Percentiles rank a stretch among this genome's conserved stretches.
Evolutionary conservation across 2,329 filamentous ascomycete species (phyloP).

Genomic region (Paracoccidioides brasiliensis): DNA sequence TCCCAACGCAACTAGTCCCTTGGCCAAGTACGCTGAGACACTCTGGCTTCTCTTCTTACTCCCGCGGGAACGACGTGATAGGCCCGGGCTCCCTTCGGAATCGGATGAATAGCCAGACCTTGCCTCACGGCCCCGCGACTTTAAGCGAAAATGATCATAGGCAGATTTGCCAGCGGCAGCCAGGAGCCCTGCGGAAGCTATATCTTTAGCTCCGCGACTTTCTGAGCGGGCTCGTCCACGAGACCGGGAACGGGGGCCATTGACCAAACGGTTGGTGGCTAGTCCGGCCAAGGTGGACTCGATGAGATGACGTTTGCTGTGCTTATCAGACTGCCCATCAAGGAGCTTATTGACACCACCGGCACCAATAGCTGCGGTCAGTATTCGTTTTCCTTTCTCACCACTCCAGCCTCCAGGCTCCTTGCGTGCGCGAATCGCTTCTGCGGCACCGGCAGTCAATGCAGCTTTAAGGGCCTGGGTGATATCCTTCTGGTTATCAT

Average conservation of each 20-base stretch:
- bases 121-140: conserved; percentile 21
- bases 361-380: conserved; percentile 75
- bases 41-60: conserved; percentile 33
- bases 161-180: conserved; percentile 37
- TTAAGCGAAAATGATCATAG: conserved; percentile 32
- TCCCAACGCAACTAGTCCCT: conserved; percentile 34
- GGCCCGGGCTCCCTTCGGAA: conserved; percentile 43
- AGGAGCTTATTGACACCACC: conserved; percentile 71
- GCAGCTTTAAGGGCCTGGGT: conserved; percentile 86
- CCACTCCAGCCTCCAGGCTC: conserved; percentile 82
- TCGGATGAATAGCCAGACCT: conserved; percentile 29
- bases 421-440: conserved; percentile 82
- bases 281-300: conserved; percentile 84
- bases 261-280: conserved; percentile 71
- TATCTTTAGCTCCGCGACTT: conserved; percentile 31
- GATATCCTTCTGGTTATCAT: conserved; percentile 47
- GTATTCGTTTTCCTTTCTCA: conserved; percentile 78
- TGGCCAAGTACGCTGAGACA: conserved; percentile 32
- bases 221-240: conserved; percentile 33
- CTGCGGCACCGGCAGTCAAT: conserved; percentile 75
- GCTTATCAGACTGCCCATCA: conserved; percentile 55
- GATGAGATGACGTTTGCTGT: conserved; percentile 65
- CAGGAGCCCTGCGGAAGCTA: conserved; percentile 32
- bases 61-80: conserved; percentile 36
- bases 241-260: conserved; percentile 63